Conservation (phyloP, 345 rosid species). For the Salix exigua region DNA sequence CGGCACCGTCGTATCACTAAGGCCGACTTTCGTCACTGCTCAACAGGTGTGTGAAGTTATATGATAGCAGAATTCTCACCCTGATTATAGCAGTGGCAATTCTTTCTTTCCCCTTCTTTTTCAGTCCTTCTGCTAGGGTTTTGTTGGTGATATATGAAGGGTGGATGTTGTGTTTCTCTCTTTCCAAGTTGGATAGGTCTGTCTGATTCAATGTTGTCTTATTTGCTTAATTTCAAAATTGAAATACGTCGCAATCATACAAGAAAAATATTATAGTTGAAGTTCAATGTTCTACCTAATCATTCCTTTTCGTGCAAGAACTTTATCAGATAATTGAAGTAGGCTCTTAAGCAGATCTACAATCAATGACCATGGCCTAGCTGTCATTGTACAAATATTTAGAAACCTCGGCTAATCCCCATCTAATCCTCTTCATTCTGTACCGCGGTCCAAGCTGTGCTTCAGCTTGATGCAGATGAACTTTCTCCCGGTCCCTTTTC, state of each 20-base stretch:
- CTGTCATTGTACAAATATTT: neutral
- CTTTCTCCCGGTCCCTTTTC: neutral
- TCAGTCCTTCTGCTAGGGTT: neutral
- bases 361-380: neutral
- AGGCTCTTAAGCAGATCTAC: neutral
- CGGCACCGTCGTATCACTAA: too few species aligned
- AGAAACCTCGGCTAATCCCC: neutral
- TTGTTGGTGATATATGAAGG: neutral
- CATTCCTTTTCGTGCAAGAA: neutral
- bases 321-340: neutral
- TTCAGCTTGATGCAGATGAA: neutral
- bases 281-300: neutral
- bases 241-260: neutral
- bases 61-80: conserved; percentile 11
- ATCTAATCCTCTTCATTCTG: neutral
- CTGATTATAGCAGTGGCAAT: neutral
- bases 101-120: neutral
- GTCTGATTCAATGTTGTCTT: neutral
- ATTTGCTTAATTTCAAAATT: neutral
- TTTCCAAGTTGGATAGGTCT: neutral
- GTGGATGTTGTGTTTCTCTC: neutral
- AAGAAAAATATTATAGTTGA: neutral
- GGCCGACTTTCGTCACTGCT: too few species aligned
- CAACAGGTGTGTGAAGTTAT: conserved; percentile 17
- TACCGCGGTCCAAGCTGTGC: neutral